phyloP scores from a whole-genome alignment of 257 asterid species.

The Euphrasia confusa region DNA sequence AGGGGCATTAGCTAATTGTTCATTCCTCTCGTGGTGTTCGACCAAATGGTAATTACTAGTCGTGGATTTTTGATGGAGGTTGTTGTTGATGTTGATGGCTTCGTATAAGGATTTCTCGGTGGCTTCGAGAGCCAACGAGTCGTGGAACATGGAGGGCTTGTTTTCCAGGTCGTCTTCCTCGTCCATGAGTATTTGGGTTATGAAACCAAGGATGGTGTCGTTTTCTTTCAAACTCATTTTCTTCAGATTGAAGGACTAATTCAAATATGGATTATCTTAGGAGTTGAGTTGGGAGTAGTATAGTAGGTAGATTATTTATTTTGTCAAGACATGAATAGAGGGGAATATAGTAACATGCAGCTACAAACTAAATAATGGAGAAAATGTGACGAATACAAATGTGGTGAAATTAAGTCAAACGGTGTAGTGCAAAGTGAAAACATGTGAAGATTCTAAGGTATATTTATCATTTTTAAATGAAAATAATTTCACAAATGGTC shows the following conservation, averaged over 20 bases:
- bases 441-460: too few relatives aligned
- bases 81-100: constrained; percentile 32
- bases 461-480: too few relatives aligned
- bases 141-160: constrained; percentile 65
- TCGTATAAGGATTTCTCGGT: constrained; percentile 65
- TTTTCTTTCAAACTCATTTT: not conserved
- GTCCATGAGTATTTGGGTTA: constrained; percentile 66
- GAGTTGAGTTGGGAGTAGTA: too few relatives aligned
- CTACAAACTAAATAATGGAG: too few relatives aligned
- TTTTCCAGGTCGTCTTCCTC: constrained; percentile 56
- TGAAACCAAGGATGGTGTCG: constrained; percentile 47
- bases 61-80: constrained; percentile 15
- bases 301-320: too few relatives aligned
- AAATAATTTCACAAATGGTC: too few relatives aligned
- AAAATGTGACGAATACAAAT: too few relatives aligned
- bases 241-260: not conserved
- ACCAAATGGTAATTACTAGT: not conserved
- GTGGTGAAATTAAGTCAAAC: too few relatives aligned
- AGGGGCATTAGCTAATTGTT: constrained; percentile 24
- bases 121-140: constrained; percentile 65
- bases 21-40: constrained; percentile 15
- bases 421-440: too few relatives aligned
- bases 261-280: too few relatives aligned
- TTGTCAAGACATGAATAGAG: too few relatives aligned
- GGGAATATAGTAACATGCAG: too few relatives aligned